Evolutionary conservation across 2,329 filamentous ascomycete species (phyloP).

Genomic region (Sarocladium strictum): DNA sequence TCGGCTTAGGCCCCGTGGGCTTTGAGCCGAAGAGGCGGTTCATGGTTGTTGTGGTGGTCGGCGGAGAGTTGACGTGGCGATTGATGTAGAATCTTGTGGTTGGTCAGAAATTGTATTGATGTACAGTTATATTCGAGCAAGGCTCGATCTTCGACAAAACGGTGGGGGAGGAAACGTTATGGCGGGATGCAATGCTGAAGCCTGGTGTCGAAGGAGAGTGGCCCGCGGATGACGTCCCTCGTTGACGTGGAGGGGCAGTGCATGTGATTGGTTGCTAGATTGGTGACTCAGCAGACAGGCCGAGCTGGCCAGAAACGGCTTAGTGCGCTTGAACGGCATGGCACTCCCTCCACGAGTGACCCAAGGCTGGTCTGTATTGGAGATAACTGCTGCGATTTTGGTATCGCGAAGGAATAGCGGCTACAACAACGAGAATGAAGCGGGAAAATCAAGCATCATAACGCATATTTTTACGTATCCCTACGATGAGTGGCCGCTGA

Average conservation of each 20-base stretch:
- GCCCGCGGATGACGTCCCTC: conserved; percentile 5
- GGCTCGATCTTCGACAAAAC: no score
- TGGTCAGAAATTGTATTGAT: no score
- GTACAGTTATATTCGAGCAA: no score
- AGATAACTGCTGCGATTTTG: no score
- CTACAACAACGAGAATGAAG: no score
- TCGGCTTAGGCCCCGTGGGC: conserved; percentile 82
- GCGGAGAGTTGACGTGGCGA: background rate
- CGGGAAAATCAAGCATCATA: no score
- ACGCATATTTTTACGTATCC: background rate
- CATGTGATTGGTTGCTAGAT: background rate
- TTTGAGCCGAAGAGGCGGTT: conserved; percentile 93
- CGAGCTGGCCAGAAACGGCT: background rate
- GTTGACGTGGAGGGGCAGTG: conserved; percentile 2
- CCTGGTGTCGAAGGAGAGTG: background rate
- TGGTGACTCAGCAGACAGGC: background rate
- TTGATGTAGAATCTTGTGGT: no score
- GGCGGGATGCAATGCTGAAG: background rate
- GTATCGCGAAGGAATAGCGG: no score
- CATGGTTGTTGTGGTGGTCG: no score
- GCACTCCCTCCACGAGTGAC: no score
- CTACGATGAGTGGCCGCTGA: background rate
- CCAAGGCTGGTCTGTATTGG: no score
- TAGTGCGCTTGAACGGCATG: background rate
- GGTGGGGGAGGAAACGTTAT: background rate